Conservation (phyloP, 169 alveolate genomes). For the Eimeria necatrix region DNA sequence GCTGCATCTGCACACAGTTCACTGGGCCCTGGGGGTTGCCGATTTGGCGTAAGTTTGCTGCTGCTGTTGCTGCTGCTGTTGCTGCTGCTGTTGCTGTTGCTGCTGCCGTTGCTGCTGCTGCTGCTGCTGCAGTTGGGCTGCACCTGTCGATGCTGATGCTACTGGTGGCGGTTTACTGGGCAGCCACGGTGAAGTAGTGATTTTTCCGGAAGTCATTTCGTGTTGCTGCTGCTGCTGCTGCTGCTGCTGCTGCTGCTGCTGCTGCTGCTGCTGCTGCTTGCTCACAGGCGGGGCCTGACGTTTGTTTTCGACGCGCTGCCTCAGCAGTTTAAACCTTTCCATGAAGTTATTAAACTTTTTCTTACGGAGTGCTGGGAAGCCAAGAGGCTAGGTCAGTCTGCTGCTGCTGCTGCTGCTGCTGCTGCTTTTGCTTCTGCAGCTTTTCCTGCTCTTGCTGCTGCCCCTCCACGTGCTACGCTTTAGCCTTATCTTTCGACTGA, state of each 20-base stretch:
- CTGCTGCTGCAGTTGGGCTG: neutral
- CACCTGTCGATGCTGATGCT: neutral
- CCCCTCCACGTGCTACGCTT: neutral
- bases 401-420: slow-evolving; percentile 44
- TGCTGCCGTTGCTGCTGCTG: slow-evolving; percentile 40
- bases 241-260: slow-evolving; percentile 24
- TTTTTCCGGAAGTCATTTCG: neutral
- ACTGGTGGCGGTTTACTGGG: neutral
- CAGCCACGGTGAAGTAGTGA: neutral
- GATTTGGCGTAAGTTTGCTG: slow-evolving; percentile 38
- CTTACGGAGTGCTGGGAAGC: neutral
- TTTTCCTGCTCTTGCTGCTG: neutral
- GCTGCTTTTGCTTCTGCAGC: neutral
- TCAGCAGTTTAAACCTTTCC: slow-evolving; percentile 36
- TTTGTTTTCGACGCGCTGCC: slow-evolving; percentile 54
- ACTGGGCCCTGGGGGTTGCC: slow-evolving; percentile 33
- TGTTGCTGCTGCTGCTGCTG: slow-evolving; percentile 23
- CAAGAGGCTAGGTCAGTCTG: neutral
- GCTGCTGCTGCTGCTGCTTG: neutral
- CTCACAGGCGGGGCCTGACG: neutral
- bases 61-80: slow-evolving; percentile 45
- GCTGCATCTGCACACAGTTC: slow-evolving; percentile 7
- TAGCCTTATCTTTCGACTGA: too few species aligned
- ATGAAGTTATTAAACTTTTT: slow-evolving; percentile 14
- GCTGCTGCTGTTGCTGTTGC: slow-evolving; percentile 22